Evolutionary conservation across 208 protist species (phyloP).

Genomic region (Jaenimonas drosophilae): DNA sequence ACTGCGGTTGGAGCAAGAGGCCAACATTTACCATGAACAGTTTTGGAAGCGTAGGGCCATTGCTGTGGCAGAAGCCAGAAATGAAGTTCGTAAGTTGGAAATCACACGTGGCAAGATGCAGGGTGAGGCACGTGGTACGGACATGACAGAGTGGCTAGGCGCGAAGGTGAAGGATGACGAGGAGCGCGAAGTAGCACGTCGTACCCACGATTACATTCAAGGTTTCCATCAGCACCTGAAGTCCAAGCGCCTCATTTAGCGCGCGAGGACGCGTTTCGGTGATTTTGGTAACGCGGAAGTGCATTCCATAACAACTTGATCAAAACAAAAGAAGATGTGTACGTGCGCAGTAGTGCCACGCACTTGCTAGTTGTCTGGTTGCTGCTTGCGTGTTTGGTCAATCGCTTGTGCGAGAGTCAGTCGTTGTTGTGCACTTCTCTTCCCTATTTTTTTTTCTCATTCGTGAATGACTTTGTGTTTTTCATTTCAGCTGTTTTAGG

Average conservation of each 20-base stretch:
- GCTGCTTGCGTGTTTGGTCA: slow-evolving; percentile 6
- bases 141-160: slow-evolving; percentile 87
- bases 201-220: slow-evolving; percentile 86
- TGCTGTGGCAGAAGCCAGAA: slow-evolving; percentile 32
- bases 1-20: slow-evolving; percentile 77
- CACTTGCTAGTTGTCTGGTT: no score
- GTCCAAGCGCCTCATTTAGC: slow-evolving; percentile 75
- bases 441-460: slow-evolving; percentile 10
- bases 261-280: neutral
- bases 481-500: no score
- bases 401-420: no score
- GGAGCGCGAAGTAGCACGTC: slow-evolving; percentile 74
- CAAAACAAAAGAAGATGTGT: neutral
- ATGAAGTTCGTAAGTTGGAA: slow-evolving; percentile 52
- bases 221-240: slow-evolving; percentile 88
- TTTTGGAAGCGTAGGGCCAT: slow-evolving; percentile 83
- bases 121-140: slow-evolving; percentile 65
- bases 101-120: slow-evolving; percentile 60
- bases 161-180: slow-evolving; percentile 85
- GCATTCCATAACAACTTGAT: neutral
- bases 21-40: slow-evolving; percentile 80
- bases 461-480: no score
- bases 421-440: neutral
- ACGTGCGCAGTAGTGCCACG: no score
- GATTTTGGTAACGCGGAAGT: slow-evolving; percentile 1